These are phyloP conservation scores for Ascochyta pisi DNA, from an alignment of 2,329 filamentous ascomycete species.

Conservation along the genomic window DNA sequence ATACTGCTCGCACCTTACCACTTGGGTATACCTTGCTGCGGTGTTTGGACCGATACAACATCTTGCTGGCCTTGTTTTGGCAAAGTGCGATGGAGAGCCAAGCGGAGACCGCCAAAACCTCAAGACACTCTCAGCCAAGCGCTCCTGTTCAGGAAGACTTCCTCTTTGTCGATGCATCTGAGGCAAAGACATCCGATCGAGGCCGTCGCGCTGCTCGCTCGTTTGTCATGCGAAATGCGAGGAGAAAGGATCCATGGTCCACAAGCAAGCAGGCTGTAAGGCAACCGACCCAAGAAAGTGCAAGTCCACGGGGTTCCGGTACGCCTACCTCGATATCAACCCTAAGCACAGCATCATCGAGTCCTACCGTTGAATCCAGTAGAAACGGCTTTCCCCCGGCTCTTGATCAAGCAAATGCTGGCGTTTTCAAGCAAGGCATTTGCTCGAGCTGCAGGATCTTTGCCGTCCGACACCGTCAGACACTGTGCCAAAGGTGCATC, in stretches of 20 bases:
- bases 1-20: constrained; percentile 25
- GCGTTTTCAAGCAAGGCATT: constrained; percentile 27
- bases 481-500: constrained; percentile 39
- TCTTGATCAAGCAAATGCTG: constrained; percentile 20
- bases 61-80: constrained; percentile 28
- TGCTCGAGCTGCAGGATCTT: constrained; percentile 44
- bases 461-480: constrained; percentile 38
- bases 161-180: constrained; percentile 48
- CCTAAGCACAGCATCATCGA: constrained; percentile 42
- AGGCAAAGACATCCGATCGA: constrained; percentile 48
- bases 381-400: constrained; percentile 31
- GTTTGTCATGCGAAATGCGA: constrained; percentile 50
- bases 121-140: constrained; percentile 29
- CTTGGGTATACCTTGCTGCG: constrained; percentile 31
- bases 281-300: constrained; percentile 34
- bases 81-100: constrained; percentile 37
- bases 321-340: constrained; percentile 39
- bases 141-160: constrained; percentile 44
- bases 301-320: constrained; percentile 38
- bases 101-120: constrained; percentile 30
- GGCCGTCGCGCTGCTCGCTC: constrained; percentile 50
- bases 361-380: constrained; percentile 30
- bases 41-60: constrained; percentile 26
- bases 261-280: constrained; percentile 49
- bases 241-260: constrained; percentile 48